These are phyloP conservation scores for Xanthoconium purpureum DNA, from an alignment of 768 basidiomycete genomes.

Conservation along the genomic window DNA sequence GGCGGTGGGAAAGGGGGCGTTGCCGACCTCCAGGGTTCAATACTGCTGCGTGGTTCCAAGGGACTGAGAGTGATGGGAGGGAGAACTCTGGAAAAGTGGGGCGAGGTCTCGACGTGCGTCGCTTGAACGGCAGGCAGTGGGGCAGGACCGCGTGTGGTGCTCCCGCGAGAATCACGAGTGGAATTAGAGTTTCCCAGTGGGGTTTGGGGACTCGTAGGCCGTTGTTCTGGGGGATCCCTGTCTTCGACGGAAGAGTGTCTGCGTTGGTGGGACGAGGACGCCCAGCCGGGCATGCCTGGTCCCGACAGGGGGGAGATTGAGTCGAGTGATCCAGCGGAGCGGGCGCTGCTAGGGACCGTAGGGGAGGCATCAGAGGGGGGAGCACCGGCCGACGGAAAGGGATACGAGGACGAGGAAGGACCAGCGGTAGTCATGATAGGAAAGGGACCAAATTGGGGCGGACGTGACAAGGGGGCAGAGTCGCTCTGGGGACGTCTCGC, in stretches of 20 bases:
- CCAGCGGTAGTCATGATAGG: slow-evolving; percentile 41
- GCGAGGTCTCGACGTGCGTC: slow-evolving; percentile 16
- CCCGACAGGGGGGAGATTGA: slow-evolving; percentile 45
- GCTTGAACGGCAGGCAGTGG: slow-evolving; percentile 10
- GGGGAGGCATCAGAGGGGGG: slow-evolving; percentile 11
- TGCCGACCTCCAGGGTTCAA: slow-evolving; percentile 21
- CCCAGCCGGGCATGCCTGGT: slow-evolving; percentile 51
- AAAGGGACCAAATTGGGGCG: slow-evolving; percentile 64
- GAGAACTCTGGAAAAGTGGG: slow-evolving; percentile 27
- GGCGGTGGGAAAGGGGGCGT: slow-evolving; percentile 29
- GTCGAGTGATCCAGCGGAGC: slow-evolving; percentile 31
- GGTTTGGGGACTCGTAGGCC: slow-evolving; percentile 8
- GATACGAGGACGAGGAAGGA: slow-evolving; percentile 19
- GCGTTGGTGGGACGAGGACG: slow-evolving; percentile 12
- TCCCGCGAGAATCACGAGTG: slow-evolving; percentile 9
- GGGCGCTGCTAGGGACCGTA: slow-evolving; percentile 13
- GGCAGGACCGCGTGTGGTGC: slow-evolving; percentile 8
- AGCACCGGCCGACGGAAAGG: slow-evolving; percentile 6
- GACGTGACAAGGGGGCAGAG: slow-evolving; percentile 48
- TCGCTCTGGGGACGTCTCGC: slow-evolving; percentile 72
- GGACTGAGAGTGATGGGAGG: slow-evolving; percentile 25
- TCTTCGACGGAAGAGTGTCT: slow-evolving; percentile 18
- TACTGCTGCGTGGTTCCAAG: slow-evolving; percentile 14
- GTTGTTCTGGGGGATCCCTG: slow-evolving; percentile 14
- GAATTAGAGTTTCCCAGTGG: slow-evolving; percentile 7